Conservation (phyloP, 1,284 basidiomycete genomes). For the Athelia sp. region DNA sequence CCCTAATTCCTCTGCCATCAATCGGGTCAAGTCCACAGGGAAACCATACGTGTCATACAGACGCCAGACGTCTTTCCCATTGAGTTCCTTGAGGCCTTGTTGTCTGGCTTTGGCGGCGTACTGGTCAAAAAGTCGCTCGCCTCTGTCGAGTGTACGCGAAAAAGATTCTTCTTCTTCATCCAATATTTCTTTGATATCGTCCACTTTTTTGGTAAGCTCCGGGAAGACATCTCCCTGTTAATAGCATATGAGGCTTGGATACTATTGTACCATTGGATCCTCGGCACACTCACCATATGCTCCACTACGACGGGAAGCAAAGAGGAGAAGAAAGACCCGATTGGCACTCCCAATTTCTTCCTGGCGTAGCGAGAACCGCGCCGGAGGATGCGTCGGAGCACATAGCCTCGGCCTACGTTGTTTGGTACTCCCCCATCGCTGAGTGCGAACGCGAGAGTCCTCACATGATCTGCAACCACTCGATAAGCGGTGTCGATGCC, state of each 20-base stretch:
- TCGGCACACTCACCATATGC: slow-evolving; percentile 68
- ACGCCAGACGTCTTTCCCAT: slow-evolving; percentile 93
- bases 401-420: slow-evolving; percentile 95
- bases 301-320: slow-evolving; percentile 88
- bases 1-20: slow-evolving; percentile 96
- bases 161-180: slow-evolving; percentile 99
- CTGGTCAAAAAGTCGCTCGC: slow-evolving; percentile 94
- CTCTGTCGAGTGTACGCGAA: slow-evolving; percentile 92
- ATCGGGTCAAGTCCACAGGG: slow-evolving; percentile 92
- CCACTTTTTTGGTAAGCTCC: slow-evolving; percentile 82
- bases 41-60: slow-evolving; percentile 99
- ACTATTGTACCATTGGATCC: no score
- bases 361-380: slow-evolving; percentile 92
- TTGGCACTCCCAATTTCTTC: slow-evolving; percentile 92
- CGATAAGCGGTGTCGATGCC: slow-evolving; percentile 98
- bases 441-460: slow-evolving; percentile 93
- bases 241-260: slow-evolving; percentile 5
- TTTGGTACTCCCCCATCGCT: slow-evolving; percentile 96
- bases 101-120: slow-evolving; percentile 75
- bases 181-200: slow-evolving; percentile 91
- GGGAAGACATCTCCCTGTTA: slow-evolving; percentile 80
- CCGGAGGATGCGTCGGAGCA: slow-evolving; percentile 87
- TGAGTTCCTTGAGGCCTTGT: slow-evolving; percentile 64
- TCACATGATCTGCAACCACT: slow-evolving; percentile 94
- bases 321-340: slow-evolving; percentile 94